Percentiles rank a stretch among this genome's conserved stretches.
Conservation (phyloP, 768 basidiomycete genomes). For the Megacollybia marginata region DNA sequence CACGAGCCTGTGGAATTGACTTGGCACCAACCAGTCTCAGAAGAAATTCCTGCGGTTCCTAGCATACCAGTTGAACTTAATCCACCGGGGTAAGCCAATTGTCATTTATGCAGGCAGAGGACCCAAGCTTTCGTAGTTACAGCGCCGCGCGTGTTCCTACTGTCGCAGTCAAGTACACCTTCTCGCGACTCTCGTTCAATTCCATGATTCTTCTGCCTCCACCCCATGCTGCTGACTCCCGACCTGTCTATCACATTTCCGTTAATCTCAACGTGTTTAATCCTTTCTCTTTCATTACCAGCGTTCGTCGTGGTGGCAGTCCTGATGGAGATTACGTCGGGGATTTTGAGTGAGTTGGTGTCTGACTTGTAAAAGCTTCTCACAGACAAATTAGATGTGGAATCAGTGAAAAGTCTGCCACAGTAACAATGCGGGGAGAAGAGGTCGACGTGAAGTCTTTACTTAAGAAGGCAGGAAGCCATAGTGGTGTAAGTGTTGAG, state of each 20-base stretch:
- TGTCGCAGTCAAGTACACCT: neutral
- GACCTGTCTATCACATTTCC: neutral
- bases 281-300: neutral
- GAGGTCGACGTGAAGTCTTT: neutral
- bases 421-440: neutral
- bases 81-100: neutral
- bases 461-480: no score
- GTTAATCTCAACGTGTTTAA: neutral
- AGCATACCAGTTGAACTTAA: neutral
- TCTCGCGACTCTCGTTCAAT: neutral
- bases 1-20: neutral
- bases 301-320: neutral
- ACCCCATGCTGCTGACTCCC: neutral
- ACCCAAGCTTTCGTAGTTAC: neutral
- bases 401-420: neutral
- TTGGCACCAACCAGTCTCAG: neutral
- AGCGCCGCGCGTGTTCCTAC: neutral
- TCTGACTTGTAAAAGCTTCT: neutral
- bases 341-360: neutral
- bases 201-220: neutral
- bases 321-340: neutral
- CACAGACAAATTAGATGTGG: neutral
- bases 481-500: neutral
- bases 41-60: conserved; percentile 1
- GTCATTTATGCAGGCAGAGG: neutral